Evolutionary conservation across 192 early-diverging fungal genomes (phyloP).

Genomic region (Gaertneriomyces sp.): DNA sequence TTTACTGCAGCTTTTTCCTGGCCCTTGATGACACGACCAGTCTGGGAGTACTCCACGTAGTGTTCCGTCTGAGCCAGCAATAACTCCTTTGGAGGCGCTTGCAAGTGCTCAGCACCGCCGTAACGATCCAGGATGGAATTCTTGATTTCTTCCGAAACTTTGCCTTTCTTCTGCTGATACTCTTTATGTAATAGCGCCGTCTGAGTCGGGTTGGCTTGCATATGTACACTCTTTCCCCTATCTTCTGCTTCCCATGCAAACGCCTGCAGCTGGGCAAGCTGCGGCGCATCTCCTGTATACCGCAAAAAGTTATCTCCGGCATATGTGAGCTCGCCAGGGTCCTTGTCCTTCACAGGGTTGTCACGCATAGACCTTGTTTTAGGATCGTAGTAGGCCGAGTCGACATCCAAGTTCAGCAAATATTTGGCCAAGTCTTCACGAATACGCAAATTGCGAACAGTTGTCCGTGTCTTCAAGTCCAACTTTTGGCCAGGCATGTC

Average conservation of each 20-base stretch:
- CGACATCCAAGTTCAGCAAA: conserved; percentile 87
- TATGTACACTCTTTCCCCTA: conserved; percentile 77
- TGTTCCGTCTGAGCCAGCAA: conserved; percentile 86
- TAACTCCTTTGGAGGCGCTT: conserved; percentile 84
- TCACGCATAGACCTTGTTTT: conserved; percentile 99
- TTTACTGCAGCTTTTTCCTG: conserved; percentile 71
- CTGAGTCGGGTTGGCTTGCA: conserved; percentile 96
- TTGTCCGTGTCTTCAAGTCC: conserved; percentile 86
- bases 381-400: conserved; percentile 97
- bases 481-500: conserved; percentile 83
- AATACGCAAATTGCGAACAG: conserved; percentile 96
- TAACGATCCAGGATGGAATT: conserved; percentile 81
- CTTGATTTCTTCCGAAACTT: conserved; percentile 67
- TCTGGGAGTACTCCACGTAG: conserved; percentile 95
- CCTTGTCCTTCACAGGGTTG: conserved; percentile 76
- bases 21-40: conserved; percentile 83
- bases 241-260: conserved; percentile 91
- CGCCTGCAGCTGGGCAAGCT: conserved; percentile 77
- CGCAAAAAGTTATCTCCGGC: conserved; percentile 93
- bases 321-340: conserved; percentile 50
- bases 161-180: conserved; percentile 77
- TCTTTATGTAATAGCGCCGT: conserved; percentile 86
- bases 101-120: conserved; percentile 92
- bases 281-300: conserved; percentile 79
- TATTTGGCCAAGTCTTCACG: conserved; percentile 99